Conservation (phyloP, 148 eudicot species). For the Salicornia ramosissima region DNA sequence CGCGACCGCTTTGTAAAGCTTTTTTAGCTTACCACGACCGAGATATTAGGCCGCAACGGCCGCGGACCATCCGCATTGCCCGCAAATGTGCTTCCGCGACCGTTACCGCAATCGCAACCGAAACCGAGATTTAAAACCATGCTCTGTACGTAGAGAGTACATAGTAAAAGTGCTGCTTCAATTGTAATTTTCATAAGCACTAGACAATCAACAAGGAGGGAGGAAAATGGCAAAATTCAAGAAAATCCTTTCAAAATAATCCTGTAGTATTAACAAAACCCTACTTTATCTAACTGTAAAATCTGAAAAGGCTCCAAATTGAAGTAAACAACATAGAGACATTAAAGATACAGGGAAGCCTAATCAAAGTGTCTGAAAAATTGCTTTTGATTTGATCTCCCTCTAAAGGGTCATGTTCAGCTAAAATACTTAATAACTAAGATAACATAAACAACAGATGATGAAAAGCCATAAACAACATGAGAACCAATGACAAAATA, state of each 20-base stretch:
- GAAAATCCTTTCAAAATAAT: not conserved
- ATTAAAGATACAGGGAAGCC: not conserved
- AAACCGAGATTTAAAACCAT: too few species aligned
- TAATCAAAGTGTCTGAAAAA: not conserved
- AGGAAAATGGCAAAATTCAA: not conserved
- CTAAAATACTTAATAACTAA: not conserved
- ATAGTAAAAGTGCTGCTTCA: too few species aligned
- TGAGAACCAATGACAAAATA: too few species aligned
- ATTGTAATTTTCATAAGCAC: too few species aligned
- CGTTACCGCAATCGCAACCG: too few species aligned
- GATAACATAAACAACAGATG: not conserved
- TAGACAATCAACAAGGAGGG: not conserved
- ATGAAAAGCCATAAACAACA: not conserved
- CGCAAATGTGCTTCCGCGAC: too few species aligned
- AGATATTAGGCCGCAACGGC: too few species aligned
- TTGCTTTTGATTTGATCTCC: too few species aligned
- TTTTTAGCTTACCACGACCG: too few species aligned
- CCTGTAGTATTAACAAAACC: not conserved
- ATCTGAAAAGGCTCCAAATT: not conserved
- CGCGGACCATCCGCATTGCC: too few species aligned
- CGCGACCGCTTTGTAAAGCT: too few species aligned
- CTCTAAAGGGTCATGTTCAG: not conserved
- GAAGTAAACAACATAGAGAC: not conserved
- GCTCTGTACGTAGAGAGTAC: too few species aligned
- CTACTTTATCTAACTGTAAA: slow-evolving; percentile 1